Conservation (phyloP, 176 grass and related monocot species). For the Bothriochloa decipiens region DNA sequence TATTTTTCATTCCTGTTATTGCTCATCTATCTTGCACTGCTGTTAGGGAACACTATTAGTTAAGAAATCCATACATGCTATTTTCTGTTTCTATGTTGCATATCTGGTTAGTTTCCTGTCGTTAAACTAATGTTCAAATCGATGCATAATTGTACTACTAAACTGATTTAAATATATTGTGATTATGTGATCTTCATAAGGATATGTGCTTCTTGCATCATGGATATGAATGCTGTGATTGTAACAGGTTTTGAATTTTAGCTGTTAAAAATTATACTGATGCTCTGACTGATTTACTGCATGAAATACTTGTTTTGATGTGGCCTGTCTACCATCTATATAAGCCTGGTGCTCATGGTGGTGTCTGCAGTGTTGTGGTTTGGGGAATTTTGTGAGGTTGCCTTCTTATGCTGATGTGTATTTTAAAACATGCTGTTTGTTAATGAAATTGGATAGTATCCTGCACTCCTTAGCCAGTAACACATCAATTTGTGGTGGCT, state of each 20-base stretch:
- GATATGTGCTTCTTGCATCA: not conserved
- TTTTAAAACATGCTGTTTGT: not conserved
- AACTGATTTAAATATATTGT: not conserved
- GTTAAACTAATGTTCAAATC: not conserved
- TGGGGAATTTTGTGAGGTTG: not conserved
- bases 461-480: not conserved
- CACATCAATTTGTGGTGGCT: not conserved
- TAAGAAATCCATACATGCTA: not conserved
- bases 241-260: not conserved
- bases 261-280: not conserved
- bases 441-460: not conserved
- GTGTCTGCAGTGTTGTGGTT: not conserved
- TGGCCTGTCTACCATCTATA: not conserved
- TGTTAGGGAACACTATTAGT: not conserved
- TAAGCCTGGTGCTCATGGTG: not conserved
- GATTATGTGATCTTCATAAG: not conserved
- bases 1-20: not conserved
- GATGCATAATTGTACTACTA: not conserved
- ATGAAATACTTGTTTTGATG: slow-evolving; percentile 14
- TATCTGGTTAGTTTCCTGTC: not conserved
- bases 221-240: not conserved
- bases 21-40: not conserved
- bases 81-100: not conserved
- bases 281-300: not conserved
- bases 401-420: not conserved